Base-by-base conservation (phyloP, 1,284 basidiomycete species). In the Stygiomarasmius scandens region DNA sequence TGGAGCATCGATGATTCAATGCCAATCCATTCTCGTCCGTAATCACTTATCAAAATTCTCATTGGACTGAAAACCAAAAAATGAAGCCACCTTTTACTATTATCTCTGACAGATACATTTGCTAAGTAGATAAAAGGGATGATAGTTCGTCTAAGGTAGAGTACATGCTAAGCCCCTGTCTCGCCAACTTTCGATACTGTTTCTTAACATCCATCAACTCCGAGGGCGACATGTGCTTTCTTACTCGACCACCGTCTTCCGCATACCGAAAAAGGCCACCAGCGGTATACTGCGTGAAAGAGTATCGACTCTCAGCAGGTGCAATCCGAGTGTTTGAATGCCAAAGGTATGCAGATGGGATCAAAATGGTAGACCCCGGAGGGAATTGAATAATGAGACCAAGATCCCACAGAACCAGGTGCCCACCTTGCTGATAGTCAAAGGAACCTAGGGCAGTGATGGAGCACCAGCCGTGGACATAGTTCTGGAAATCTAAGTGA, bases 351-450 rank as follows among this genome's bases (percentile, higher is more conserved):
- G 56, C 60, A 0, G 56, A 58, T 10, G 52, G 57, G 14, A 61
- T 52, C 25, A 61, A 51, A n/a, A 55, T 51, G 0, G 54, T 59
- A 4, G 57, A 56, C 6, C 53, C 60, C 23, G 53, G 49, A n/a
- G 60, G 60, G 29, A 61, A 61, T 22, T 48, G 52, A 9, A 61
- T 50, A 24, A 58, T 52, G 8, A 61, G 43, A 2, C 56, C 43
- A 2, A 61, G 34, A 23, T 61, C 54, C 60, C 60, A 61, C 1
- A 61, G 23, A 5, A 61, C 46, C 14, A 61, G 41, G 5, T 61
- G 60, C 0, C 60, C 57, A 12, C 60, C 56, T 2, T 24, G 29
- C 9, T 61, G 38, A 9, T 53, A 49, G 38, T 58, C 36, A 29
- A 58, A 61, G 2, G 29, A 23, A 16, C 57, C 60, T 6, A 58